Evolutionary conservation across 2,329 filamentous ascomycete genomes (phyloP).

Genomic region (Cladosporium sp.): DNA sequence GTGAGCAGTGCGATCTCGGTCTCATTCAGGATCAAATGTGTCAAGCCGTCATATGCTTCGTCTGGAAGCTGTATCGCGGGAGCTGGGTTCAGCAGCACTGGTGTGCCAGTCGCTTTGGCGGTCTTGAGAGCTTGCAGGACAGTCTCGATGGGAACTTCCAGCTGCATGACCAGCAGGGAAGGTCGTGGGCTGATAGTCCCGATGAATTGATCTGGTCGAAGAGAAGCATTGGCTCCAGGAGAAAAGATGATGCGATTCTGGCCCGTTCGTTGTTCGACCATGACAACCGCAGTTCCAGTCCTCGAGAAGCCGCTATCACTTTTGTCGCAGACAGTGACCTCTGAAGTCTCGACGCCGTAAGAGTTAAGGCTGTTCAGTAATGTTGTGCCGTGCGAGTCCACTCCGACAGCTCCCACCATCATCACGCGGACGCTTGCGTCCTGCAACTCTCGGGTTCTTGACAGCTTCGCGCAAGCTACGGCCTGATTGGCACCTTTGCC

Average conservation of each 20-base stretch:
- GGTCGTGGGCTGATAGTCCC: not conserved
- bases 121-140: not conserved
- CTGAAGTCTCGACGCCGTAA: not conserved
- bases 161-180: constrained; percentile 25
- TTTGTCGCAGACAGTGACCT: not conserved
- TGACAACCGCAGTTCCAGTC: not conserved
- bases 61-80: constrained; percentile 63
- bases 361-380: not conserved
- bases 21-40: constrained; percentile 84
- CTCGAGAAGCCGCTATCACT: not conserved
- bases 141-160: constrained; percentile 34
- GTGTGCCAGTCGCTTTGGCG: constrained; percentile 18
- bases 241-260: not conserved
- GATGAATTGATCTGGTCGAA: not conserved
- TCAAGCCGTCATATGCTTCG: constrained; percentile 62
- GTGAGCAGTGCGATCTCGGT: constrained; percentile 73
- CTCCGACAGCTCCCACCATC: not conserved
- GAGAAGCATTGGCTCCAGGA: not conserved
- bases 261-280: not conserved
- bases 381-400: not conserved
- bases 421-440: not conserved
- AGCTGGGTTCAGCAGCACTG: constrained; percentile 79
- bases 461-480: constrained; percentile 43
- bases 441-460: constrained; percentile 16
- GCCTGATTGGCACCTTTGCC: constrained; percentile 96